phyloP scores from a whole-genome alignment of 768 basidiomycete species.

The Leccinum disarticulatum region DNA sequence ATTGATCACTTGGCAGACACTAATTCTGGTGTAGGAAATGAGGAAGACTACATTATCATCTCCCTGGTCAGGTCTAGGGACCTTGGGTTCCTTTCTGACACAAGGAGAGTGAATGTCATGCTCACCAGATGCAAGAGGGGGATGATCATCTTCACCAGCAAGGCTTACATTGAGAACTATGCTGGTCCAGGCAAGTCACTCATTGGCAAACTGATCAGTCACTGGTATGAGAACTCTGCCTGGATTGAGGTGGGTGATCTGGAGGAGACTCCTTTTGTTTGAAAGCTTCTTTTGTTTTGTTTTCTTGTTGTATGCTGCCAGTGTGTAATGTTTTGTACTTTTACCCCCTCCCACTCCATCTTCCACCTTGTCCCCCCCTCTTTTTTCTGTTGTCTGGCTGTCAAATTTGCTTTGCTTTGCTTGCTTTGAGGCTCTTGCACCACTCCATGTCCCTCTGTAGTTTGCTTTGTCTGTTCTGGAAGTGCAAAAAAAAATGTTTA shows the following conservation, averaged over 20 bases:
- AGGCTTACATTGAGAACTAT: constrained; percentile 53
- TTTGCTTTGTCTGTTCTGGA: constrained; percentile 13
- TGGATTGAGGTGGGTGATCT: constrained; percentile 40
- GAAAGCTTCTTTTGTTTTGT: neutral
- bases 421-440: neutral
- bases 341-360: neutral
- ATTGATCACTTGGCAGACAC: neutral
- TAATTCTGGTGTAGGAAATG: constrained; percentile 59
- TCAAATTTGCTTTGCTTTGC: neutral
- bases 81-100: constrained; percentile 66
- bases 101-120: constrained; percentile 83
- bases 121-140: constrained; percentile 75
- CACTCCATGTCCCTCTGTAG: neutral
- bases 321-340: constrained; percentile 1
- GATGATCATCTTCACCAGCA: constrained; percentile 73
- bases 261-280: constrained; percentile 19
- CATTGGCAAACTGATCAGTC: constrained; percentile 38
- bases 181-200: constrained; percentile 50
- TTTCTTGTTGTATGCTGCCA: neutral
- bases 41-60: constrained; percentile 74
- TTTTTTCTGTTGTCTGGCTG: neutral
- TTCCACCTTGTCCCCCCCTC: neutral
- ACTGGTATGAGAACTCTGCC: constrained; percentile 31
- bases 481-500: neutral
- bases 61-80: constrained; percentile 64